Evolutionary conservation across 1,139 yeast species (phyloP), one percentile per base, ranked within the genome.

Genomic region (Pichia sp.): DNA sequence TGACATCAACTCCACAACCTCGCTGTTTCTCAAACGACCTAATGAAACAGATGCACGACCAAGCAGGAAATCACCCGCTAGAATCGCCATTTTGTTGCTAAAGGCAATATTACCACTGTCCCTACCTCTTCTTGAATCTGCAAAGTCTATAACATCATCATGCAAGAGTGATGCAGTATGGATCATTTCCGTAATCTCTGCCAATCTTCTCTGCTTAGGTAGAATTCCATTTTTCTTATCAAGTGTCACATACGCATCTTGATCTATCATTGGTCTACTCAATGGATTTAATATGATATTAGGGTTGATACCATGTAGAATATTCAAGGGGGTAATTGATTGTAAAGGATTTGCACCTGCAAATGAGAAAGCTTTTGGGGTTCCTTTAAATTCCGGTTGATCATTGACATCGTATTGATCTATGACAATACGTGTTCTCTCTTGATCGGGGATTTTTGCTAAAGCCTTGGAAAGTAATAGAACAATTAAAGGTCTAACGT

Each of bases 101-200:
- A 92, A 93, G 8, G 97, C 97, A 60, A 87, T 80, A 70, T 93
- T 93, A 1, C 97, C 98, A 61, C 90, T 83, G 16, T 96, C 95
- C 66, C 89, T 78, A 43, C 97, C 96, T 62, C 99, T 78, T 69
- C 99, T 79, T 30, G 95, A 80, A 65, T 90, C 97, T 0, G 97
- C 86, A 64, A 86, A 81, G 72, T 93, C 99, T 65, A 95, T 92
- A 58, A 93, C 99, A 70, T 93, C 99, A 72, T 93, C 99, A 70
- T 93, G 99, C 53, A 93, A 78, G 60, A 93, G 74, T n/a, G 96
- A 87, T 2, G 99, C 98, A 1, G 99, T 93, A 70, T 93, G 99
- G 60, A 93, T 93, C 96, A 93, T 90, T 71, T 93, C 99, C 11
- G 93, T 97, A 64, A 93, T 92, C 72, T 93, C 99, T 0, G 99